Evolutionary conservation across 2,329 filamentous ascomycete species (phyloP).

Genomic region (Beauveria varroae): DNA sequence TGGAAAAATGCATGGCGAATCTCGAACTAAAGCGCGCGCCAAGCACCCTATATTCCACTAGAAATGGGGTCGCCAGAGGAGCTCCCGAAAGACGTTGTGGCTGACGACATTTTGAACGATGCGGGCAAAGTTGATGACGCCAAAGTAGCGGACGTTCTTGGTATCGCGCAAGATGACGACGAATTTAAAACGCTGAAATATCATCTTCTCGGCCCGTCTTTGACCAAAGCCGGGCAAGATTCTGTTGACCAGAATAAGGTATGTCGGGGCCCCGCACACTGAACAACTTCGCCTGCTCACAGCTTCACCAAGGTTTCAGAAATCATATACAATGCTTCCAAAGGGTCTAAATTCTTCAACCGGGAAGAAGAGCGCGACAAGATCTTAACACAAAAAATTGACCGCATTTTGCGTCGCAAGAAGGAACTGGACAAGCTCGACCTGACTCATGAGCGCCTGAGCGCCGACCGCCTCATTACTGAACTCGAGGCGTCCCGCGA

Average conservation of each 20-base stretch:
- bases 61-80: constrained; percentile 4
- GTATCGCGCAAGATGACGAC: constrained; percentile 23
- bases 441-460: constrained; percentile 62
- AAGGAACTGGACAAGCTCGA: constrained; percentile 67
- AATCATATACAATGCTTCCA: constrained; percentile 93
- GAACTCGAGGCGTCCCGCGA: constrained; percentile 75
- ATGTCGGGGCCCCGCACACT: constrained; percentile 9
- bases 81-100: not conserved
- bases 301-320: constrained; percentile 62
- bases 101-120: not conserved
- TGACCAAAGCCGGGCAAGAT: constrained; percentile 91
- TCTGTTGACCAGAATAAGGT: constrained; percentile 86
- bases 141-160: constrained; percentile 6
- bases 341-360: constrained; percentile 92
- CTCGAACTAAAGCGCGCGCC: not conserved
- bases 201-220: constrained; percentile 77
- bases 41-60: not conserved
- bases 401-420: constrained; percentile 69
- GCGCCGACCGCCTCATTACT: constrained; percentile 72
- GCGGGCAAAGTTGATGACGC: constrained; percentile 4
- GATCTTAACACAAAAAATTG: constrained; percentile 77
- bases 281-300: not conserved
- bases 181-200: constrained; percentile 67
- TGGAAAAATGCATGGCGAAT: constrained; percentile 3
- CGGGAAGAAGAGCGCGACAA: constrained; percentile 81